These are phyloP conservation scores for Phytophthora crassamura DNA, from an alignment of 352 stramenopile species.

Conservation along the genomic window DNA sequence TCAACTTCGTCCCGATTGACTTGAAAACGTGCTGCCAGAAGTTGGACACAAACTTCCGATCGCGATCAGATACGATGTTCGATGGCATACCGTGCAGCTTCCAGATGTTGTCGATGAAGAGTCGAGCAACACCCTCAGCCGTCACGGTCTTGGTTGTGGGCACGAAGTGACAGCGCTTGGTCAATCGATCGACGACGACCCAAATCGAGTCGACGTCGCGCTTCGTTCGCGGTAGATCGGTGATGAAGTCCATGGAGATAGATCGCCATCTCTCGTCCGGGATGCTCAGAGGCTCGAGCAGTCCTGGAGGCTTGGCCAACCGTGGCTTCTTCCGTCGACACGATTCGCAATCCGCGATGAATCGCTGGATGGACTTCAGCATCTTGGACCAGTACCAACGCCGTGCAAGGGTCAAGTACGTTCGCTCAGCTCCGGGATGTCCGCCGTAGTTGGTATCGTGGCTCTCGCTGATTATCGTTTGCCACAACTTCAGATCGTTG, in stretches of 20 bases:
- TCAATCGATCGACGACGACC: no score
- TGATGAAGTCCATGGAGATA: constrained; percentile 21
- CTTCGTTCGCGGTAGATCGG: no score
- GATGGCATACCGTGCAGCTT: constrained; percentile 13
- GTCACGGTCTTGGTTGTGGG: no score
- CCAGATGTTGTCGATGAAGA: no score
- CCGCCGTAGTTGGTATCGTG: constrained; percentile 23
- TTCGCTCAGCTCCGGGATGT: constrained; percentile 13
- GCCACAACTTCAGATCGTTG: background rate
- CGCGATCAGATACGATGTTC: constrained; percentile 23
- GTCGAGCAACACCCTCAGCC: no score
- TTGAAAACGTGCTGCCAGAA: constrained; percentile 22
- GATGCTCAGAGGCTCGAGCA: constrained; percentile 12
- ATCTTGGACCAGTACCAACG: constrained; percentile 21
- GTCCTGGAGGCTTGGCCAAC: background rate
- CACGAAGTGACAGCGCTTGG: no score
- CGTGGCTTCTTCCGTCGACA: constrained; percentile 4
- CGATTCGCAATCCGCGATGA: constrained; percentile 8
- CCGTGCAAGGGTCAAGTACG: constrained; percentile 13
- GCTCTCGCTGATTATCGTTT: constrained; percentile 17
- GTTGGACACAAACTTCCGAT: constrained; percentile 20
- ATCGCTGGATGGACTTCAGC: constrained; percentile 6
- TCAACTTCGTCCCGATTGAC: constrained; percentile 11
- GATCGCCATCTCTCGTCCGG: constrained; percentile 11
- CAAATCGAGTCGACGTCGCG: no score